Percentiles rank a stretch among this genome's conserved stretches.
phyloP scores from a whole-genome alignment of 2,329 filamentous ascomycete species.

The Leptographium lundbergii region DNA sequence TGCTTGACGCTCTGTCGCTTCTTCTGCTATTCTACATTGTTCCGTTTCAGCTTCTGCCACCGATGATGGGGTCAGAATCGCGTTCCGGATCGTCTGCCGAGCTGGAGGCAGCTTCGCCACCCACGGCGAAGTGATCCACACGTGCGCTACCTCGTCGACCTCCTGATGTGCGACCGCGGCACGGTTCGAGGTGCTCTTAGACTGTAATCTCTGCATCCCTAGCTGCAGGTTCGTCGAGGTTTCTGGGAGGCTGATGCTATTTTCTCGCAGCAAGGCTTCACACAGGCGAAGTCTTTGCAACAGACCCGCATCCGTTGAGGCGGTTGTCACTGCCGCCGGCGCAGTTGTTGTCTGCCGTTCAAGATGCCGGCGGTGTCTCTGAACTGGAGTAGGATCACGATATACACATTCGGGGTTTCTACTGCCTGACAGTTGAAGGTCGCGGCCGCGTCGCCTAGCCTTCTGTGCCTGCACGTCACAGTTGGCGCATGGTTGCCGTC shows the following conservation, averaged over 20 bases:
- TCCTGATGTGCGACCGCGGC: not conserved
- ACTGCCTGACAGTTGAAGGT: not conserved
- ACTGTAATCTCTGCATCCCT: not conserved
- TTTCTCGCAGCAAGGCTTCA: slow-evolving; percentile 17
- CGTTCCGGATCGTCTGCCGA: not conserved
- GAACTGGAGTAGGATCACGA: slow-evolving; percentile 8
- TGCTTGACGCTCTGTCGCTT: not conserved
- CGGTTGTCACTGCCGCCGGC: slow-evolving; percentile 9
- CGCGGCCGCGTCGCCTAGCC: not conserved
- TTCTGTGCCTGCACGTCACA: slow-evolving; percentile 8
- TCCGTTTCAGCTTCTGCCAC: not conserved
- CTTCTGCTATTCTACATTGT: not conserved
- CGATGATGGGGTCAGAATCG: not conserved
- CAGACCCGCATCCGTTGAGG: slow-evolving; percentile 16
- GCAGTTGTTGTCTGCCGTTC: slow-evolving; percentile 6
- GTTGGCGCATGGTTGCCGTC: slow-evolving; percentile 10
- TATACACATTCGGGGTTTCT: slow-evolving; percentile 12
- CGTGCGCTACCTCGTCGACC: slow-evolving; percentile 7
- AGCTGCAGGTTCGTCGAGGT: not conserved
- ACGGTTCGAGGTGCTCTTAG: not conserved
- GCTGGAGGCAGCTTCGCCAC: slow-evolving; percentile 3
- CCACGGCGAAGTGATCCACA: slow-evolving; percentile 15
- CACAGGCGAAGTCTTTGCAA: slow-evolving; percentile 14
- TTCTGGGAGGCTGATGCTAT: slow-evolving; percentile 14
- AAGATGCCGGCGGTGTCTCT: slow-evolving; percentile 10